Evolutionary conservation across 257 asterid species (phyloP).

Genomic region (Ilex aquifolium): DNA sequence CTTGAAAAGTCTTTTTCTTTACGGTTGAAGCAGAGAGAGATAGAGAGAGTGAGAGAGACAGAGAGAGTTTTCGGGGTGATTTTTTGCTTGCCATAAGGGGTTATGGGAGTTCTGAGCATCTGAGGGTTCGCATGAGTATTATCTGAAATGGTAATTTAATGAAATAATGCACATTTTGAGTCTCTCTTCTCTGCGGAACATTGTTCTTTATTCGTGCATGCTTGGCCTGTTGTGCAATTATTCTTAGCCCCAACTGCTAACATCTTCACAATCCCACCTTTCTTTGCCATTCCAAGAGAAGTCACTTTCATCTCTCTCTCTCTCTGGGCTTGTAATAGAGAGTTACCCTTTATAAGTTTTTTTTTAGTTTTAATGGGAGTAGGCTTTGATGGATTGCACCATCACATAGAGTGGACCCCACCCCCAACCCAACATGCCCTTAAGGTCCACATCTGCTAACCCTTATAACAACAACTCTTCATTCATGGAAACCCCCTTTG

Average conservation of each 20-base stretch:
- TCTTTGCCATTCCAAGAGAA: slow-evolving; percentile 29
- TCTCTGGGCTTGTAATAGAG: neutral
- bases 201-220: slow-evolving; percentile 17
- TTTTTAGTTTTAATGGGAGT: slow-evolving; percentile 18
- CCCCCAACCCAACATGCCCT: slow-evolving; percentile 12
- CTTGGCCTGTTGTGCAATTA: slow-evolving; percentile 27
- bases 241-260: slow-evolving; percentile 14
- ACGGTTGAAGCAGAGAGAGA: no score
- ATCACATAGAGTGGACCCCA: slow-evolving; percentile 20
- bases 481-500: slow-evolving; percentile 27
- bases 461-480: slow-evolving; percentile 31
- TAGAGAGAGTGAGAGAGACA: no score
- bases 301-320: slow-evolving; percentile 15
- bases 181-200: neutral
- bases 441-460: slow-evolving; percentile 20
- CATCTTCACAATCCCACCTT: slow-evolving; percentile 15
- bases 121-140: neutral
- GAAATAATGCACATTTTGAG: neutral
- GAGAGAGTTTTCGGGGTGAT: no score
- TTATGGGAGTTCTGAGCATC: slow-evolving; percentile 4
- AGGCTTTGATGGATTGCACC: slow-evolving; percentile 20
- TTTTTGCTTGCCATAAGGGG: neutral
- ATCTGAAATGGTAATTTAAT: slow-evolving; percentile 11
- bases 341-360: slow-evolving; percentile 10
- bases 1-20: no score